A percentile compares a stretch with the other conserved stretches of the same genome.
Conservation (phyloP, 83 land plant species). For the Larix sibirica region DNA sequence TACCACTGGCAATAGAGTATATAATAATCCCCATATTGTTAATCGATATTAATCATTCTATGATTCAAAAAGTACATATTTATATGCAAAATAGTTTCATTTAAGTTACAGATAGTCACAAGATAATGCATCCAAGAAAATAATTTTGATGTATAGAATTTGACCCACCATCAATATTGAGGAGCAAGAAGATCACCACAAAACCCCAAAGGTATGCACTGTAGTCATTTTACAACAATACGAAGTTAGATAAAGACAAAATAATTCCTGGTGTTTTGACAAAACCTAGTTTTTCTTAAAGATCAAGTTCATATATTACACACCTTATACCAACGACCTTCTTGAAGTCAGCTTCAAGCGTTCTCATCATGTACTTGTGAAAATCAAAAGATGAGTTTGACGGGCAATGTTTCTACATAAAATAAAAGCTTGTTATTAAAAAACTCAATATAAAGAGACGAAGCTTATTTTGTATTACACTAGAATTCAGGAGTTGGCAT, state of each 20-base stretch:
- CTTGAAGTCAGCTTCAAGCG: slow-evolving; percentile 61
- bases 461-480: neutral
- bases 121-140: too few species aligned
- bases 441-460: neutral
- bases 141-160: too few species aligned
- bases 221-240: slow-evolving; percentile 23
- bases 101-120: too few species aligned
- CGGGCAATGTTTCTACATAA: slow-evolving; percentile 61
- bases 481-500: neutral
- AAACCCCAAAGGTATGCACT: slow-evolving; percentile 81
- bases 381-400: slow-evolving; percentile 55
- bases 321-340: slow-evolving; percentile 73
- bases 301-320: neutral
- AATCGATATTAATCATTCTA: too few species aligned
- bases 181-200: slow-evolving; percentile 70
- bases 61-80: too few species aligned
- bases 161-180: slow-evolving; percentile 71
- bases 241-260: neutral
- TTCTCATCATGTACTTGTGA: slow-evolving; percentile 52
- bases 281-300: neutral
- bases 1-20: too few species aligned
- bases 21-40: too few species aligned
- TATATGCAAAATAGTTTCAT: too few species aligned
- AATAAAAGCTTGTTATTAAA: neutral
- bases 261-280: neutral